Base-by-base conservation (phyloP, 805 yeast species). In the Blastobotrys mokoenaii region DNA sequence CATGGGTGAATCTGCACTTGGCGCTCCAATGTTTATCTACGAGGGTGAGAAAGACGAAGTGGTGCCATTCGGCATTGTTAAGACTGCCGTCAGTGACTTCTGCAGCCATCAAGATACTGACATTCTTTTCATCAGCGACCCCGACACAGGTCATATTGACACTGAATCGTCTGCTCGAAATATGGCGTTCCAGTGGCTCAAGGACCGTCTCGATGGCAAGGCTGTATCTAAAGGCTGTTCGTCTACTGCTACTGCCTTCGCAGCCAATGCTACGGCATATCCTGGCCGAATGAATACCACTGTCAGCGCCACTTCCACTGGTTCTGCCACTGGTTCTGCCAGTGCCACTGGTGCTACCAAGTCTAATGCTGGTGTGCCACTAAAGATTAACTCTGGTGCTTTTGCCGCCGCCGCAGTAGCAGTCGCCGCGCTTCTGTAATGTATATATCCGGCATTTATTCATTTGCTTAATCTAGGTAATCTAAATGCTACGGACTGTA, bases 11-110 rank as follows among this genome's bases (percentile, higher is more conserved):
- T 5, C 47, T 6, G 41, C 45, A 1, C 59, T 59, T 2, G 46
- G 32, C 22, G 29, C 44, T 15, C 61, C 60, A 3, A 27, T 56
- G 46, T 50, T 41, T 33, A 47, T 57, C 11, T 54, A 53, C 41
- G 51, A 55, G 35, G 57, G 58, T 22, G 45, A 38, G 6, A 33
- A 40, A 17, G 61, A 57, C 38, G 54, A 52, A 36, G 46, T 56
- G 15, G 55, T 45, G 17, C 52, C 51, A 8, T 15, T 31, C 6
- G 18, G 4, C 10, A 12, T n/a, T 30, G 43, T 40, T 16, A 12
- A 12, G n/a, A 30, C 43, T 18, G 30, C 46, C 22, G 42, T 53
- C n/a, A 17, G 39, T 16, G 32, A 25, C 14, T 53, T 52, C 44
- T 52, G 56, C 34, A 44, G 33, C 17, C 48, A 53, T 15, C 48